Evolutionary conservation across 805 yeast genomes (phyloP).

Genomic region (Metschnikowia rubicola): DNA sequence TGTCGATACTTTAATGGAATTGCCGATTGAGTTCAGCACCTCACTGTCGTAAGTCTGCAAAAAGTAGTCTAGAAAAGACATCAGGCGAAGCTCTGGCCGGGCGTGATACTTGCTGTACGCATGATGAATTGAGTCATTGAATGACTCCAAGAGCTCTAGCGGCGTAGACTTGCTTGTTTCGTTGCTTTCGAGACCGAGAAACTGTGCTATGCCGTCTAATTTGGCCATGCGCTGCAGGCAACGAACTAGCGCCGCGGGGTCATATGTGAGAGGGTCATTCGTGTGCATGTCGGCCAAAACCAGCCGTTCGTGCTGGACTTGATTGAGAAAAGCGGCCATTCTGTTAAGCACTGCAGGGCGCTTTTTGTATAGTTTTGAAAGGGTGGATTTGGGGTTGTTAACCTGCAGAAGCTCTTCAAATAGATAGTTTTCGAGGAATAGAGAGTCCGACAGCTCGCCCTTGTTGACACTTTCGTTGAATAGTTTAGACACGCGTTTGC

Average conservation of each 20-base stretch:
- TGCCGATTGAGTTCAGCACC: constrained; percentile 23
- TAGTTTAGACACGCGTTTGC: constrained; percentile 25
- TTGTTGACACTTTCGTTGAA: constrained; percentile 20
- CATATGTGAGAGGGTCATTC: constrained; percentile 6
- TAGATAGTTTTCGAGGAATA: constrained; percentile 13
- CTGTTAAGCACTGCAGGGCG: constrained; percentile 7
- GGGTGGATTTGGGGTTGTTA: background rate
- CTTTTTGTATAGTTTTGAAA: constrained; percentile 9
- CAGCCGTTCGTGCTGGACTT: constrained; percentile 13
- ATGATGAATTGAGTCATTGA: constrained; percentile 17
- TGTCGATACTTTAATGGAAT: constrained; percentile 55
- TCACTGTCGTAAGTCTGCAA: constrained; percentile 40
- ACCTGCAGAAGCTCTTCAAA: constrained; percentile 8
- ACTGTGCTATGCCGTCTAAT: constrained; percentile 8
- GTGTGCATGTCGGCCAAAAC: constrained; percentile 5
- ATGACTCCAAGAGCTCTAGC: constrained; percentile 11
- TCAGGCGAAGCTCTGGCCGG: constrained; percentile 5
- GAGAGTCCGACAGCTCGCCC: background rate
- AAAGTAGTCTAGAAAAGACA: constrained; percentile 36
- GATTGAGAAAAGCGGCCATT: constrained; percentile 12
- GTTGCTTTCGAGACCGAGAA: constrained; percentile 1
- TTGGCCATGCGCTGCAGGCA: constrained; percentile 13
- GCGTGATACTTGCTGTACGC: constrained; percentile 8
- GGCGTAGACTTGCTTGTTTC: constrained; percentile 5
- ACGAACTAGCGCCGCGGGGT: constrained; percentile 11